These are phyloP conservation scores for Cyphellophora attinorum DNA, from an alignment of 2,329 filamentous ascomycete genomes.

Conservation along the genomic window DNA sequence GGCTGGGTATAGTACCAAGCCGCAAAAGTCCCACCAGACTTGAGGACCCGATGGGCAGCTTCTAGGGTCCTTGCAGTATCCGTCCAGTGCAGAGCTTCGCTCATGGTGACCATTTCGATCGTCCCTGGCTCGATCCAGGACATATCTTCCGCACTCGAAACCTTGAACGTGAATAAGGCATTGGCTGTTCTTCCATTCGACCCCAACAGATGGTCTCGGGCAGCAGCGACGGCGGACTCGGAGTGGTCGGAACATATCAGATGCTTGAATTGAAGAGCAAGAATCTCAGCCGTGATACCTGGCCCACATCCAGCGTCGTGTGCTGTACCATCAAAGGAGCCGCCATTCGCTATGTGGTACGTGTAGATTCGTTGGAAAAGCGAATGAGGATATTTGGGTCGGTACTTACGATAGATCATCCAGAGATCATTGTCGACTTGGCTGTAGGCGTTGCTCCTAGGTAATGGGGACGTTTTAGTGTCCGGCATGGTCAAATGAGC, in stretches of 20 bases:
- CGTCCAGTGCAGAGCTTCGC: background rate
- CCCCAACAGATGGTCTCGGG: background rate
- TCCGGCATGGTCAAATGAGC: too few relatives aligned
- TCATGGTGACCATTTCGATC: background rate
- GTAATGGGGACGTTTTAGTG: too few relatives aligned
- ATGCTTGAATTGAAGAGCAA: background rate
- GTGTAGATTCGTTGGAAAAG: conserved; percentile 1
- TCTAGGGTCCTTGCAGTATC: background rate
- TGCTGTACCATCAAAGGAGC: background rate
- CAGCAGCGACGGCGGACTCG: background rate
- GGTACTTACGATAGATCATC: background rate
- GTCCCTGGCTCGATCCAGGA: background rate
- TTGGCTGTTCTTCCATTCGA: background rate
- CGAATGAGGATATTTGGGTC: background rate
- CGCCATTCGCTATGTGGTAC: background rate
- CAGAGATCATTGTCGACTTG: background rate
- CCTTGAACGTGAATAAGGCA: background rate
- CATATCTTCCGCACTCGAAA: background rate
- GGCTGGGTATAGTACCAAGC: background rate
- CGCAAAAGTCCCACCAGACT: background rate
- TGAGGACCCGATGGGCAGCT: background rate
- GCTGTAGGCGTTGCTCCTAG: too few relatives aligned
- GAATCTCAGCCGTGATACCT: background rate
- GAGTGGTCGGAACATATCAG: background rate
- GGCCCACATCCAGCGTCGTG: background rate